Percentiles rank a stretch among this genome's conserved stretches.
These are phyloP conservation scores for Dictyostelium brefeldianum DNA, from an alignment of 78 protist species.

Conservation along the genomic window DNA sequence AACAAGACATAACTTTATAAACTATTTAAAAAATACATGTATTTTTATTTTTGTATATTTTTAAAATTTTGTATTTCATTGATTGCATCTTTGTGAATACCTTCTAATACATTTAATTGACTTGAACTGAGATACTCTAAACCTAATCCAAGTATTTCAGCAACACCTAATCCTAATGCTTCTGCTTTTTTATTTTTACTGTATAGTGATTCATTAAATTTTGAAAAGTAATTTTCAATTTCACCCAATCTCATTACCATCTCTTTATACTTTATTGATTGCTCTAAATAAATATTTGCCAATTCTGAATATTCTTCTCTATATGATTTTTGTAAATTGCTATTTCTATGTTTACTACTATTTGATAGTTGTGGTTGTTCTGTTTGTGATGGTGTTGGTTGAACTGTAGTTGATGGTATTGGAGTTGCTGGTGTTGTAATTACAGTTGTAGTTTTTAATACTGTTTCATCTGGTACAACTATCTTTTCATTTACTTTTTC, in stretches of 20 bases:
- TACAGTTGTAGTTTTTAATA: neutral
- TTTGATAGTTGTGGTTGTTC: neutral
- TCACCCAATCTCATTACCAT: conserved; percentile 14
- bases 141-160: conserved; percentile 59
- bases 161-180: conserved; percentile 58
- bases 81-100: conserved; percentile 37
- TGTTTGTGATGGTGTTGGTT: neutral
- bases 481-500: neutral
- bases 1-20: too few relatives aligned
- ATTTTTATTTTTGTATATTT: neutral
- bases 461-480: neutral
- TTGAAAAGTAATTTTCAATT: conserved; percentile 41
- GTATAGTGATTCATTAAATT: conserved; percentile 33
- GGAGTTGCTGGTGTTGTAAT: neutral
- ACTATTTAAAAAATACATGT: too few relatives aligned
- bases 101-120: conserved; percentile 26
- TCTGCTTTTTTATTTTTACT: conserved; percentile 60
- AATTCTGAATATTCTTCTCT: conserved; percentile 47
- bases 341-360: neutral
- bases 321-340: conserved; percentile 9
- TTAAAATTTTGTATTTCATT: conserved; percentile 15
- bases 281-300: conserved; percentile 48
- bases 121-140: conserved; percentile 12
- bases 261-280: conserved; percentile 30
- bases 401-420: neutral